phyloP scores from a whole-genome alignment of 2,329 filamentous ascomycete species.

The Fonsecaea multimorphosa region DNA sequence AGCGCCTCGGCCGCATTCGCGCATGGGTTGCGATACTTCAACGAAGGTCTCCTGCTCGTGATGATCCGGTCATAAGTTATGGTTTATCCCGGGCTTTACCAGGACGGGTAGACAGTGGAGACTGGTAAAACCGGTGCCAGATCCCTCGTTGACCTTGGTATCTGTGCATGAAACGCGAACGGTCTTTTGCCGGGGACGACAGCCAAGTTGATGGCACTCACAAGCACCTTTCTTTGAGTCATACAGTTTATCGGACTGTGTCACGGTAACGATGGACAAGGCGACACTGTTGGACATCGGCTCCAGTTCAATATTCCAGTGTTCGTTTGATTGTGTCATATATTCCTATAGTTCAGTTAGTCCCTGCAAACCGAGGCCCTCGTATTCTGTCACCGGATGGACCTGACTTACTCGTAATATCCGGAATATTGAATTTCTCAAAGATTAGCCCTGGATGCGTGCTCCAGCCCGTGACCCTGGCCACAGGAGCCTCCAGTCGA shows the following conservation, averaged over 20 bases:
- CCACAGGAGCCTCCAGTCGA: conserved; percentile 81
- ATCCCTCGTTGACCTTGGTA: not conserved
- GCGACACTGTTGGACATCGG: not conserved
- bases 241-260: not conserved
- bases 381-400: not conserved
- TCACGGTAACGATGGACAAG: not conserved
- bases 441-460: conserved; percentile 80
- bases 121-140: not conserved
- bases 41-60: not conserved
- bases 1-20: not conserved
- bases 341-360: conserved; percentile 55
- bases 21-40: not conserved
- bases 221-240: not conserved
- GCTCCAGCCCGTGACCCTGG: conserved; percentile 86
- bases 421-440: conserved; percentile 81
- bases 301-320: conserved; percentile 63
- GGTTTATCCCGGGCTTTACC: not conserved
- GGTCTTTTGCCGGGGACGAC: not conserved
- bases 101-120: not conserved
- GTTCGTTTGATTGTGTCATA: conserved; percentile 73
- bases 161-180: not conserved
- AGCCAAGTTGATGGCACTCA: not conserved
- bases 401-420: conserved; percentile 84
- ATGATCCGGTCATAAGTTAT: not conserved
- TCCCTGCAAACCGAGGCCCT: not conserved